Base-by-base conservation (phyloP, 2,329 filamentous ascomycete genomes). In the Colletotrichum sp. region DNA sequence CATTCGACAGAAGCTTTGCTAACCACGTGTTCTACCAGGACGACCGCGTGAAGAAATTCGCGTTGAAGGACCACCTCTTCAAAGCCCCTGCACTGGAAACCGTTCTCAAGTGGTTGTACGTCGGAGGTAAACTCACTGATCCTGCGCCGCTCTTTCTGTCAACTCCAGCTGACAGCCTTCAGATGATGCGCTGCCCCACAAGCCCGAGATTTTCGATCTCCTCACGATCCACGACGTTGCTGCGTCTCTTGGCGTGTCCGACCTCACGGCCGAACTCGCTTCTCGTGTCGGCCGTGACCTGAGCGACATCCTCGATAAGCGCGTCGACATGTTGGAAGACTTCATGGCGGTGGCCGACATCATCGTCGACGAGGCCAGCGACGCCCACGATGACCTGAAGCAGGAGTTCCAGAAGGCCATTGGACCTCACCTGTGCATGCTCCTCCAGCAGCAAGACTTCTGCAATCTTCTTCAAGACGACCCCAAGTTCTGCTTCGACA, bases 401-500 rank as follows among this genome's bases (percentile, higher is more conserved):
- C 49, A 52, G 24, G 60, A 71, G 55, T 21, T 72, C 13, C 72
- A 75, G 24, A 65, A 30, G 32, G 57, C 36, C 16, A 66, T 75
- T 10, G 36, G 21, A 10, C 72, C 72, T 30, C 62, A 72, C 34
- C 55, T 75, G 15, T 18, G 16, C 8, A 72, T 57, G 72, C 62
- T 75, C 8, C 30, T 72, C 24, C 69, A 36, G 8, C 66, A 72
- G n/a, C 15, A 30, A 8, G 62, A 60, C 18, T 75, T 75, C 18
- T 8, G 8, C 6, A 49, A 36, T 16, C 52, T 75, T 2, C 15
- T 63, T 15, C n/a, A 44, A 6, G 30, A 52, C 18, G 16, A 67
- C 13, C 52, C 9, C 18, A 16, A 6, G 13, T 75, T 75, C 55
- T 67, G 69, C n/a, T 64, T 72, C 18, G 13, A 59, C 15, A 52